Evolutionary conservation across 2,329 filamentous ascomycete genomes (phyloP).

Genomic region (Venturiaceae sp.): DNA sequence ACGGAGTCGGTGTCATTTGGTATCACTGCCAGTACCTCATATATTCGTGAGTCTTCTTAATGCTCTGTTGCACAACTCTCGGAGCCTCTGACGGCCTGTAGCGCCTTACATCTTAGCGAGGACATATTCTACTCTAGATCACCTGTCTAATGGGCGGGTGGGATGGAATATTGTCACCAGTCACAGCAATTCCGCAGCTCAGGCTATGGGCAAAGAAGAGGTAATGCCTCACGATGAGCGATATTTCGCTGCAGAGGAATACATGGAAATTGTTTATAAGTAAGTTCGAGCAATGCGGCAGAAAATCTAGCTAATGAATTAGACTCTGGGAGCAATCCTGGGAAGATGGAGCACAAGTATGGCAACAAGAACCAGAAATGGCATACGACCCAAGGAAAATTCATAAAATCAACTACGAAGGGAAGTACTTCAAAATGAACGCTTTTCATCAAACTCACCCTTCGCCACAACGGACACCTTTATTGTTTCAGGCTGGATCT

Average conservation of each 20-base stretch:
- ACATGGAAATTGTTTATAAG: constrained; percentile 47
- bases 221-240: constrained; percentile 52
- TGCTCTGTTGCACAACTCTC: no score
- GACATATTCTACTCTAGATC: constrained; percentile 25
- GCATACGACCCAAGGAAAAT: constrained; percentile 49
- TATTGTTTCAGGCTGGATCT: constrained; percentile 45
- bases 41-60: constrained; percentile 8
- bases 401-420: constrained; percentile 49
- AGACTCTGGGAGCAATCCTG: constrained; percentile 42
- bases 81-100: no score
- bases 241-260: constrained; percentile 53
- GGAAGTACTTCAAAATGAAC: constrained; percentile 42
- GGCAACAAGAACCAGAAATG: constrained; percentile 41
- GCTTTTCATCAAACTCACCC: constrained; percentile 34
- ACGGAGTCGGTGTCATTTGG: constrained; percentile 32
- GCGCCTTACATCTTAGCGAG: constrained; percentile 24
- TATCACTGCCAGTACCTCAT: constrained; percentile 26
- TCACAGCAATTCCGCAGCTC: constrained; percentile 21
- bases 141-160: constrained; percentile 25
- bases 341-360: constrained; percentile 45
- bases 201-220: constrained; percentile 40
- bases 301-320: not conserved
- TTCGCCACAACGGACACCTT: constrained; percentile 28
- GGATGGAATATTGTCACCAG: constrained; percentile 34
- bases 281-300: not conserved